Conservation (phyloP, 139 green algal genomes). For the Gonium pectorale region DNA sequence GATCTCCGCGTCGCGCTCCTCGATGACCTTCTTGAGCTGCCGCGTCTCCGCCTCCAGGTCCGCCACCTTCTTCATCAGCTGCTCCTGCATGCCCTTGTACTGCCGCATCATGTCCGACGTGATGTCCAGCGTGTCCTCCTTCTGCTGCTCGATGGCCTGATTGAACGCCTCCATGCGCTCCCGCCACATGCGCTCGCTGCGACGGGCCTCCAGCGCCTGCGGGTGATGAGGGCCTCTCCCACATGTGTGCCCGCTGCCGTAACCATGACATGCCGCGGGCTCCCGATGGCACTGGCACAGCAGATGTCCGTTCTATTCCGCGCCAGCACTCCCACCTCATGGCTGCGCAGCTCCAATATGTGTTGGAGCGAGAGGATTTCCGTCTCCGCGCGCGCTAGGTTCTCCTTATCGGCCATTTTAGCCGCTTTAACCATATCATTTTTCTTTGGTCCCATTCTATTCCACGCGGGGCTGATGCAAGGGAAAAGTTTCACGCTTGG, state of each 20-base stretch:
- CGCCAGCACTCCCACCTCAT: constrained; percentile 45
- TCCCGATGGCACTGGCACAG: too few species aligned
- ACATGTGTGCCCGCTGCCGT: too few species aligned
- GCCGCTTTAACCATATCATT: constrained; percentile 57
- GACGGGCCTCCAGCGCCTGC: constrained; percentile 61
- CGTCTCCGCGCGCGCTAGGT: constrained; percentile 59
- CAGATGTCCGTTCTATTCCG: too few species aligned
- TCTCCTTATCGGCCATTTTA: constrained; percentile 68
- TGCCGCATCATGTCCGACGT: constrained; percentile 65
- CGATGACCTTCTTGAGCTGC: constrained; percentile 34
- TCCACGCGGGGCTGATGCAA: too few species aligned
- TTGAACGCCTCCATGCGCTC: constrained; percentile 60
- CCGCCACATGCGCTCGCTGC: constrained; percentile 62
- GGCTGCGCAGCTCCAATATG: constrained; percentile 59
- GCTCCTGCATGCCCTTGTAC: constrained; percentile 71
- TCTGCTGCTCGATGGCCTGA: constrained; percentile 58
- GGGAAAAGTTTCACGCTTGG: too few species aligned
- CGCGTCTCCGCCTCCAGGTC: constrained; percentile 52
- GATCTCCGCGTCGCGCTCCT: constrained; percentile 55
- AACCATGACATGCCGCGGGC: too few species aligned
- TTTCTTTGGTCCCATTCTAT: constrained; percentile 61
- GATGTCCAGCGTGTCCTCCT: constrained; percentile 70
- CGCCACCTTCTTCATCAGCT: constrained; percentile 55
- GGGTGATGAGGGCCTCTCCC: too few species aligned
- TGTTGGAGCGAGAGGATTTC: constrained; percentile 65